These are phyloP conservation scores for Rhodotorula mucilaginosa DNA, from an alignment of 1,284 basidiomycete species.

Conservation along the genomic window DNA sequence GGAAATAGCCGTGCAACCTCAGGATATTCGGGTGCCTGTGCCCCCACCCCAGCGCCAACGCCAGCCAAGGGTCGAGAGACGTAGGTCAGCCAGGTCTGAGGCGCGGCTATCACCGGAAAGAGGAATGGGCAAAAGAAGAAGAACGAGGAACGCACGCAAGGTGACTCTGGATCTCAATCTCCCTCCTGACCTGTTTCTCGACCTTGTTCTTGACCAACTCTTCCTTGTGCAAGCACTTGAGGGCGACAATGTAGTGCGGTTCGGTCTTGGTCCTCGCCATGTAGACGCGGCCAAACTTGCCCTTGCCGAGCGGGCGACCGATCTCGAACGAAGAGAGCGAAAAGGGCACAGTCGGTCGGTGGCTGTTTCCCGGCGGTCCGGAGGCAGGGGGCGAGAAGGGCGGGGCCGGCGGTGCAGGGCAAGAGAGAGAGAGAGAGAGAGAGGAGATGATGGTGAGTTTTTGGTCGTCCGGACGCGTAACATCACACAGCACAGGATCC, in stretches of 20 bases:
- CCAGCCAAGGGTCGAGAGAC: too few species aligned
- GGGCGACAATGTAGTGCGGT: slow-evolving; percentile 88
- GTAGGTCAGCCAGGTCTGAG: background rate
- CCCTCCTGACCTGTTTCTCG: slow-evolving; percentile 90
- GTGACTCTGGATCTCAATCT: slow-evolving; percentile 99
- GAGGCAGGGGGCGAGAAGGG: background rate
- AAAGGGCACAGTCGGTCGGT: slow-evolving; percentile 58
- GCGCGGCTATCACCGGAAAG: background rate
- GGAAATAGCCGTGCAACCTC: slow-evolving; percentile 93
- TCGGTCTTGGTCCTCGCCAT: slow-evolving; percentile 89
- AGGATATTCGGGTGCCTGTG: slow-evolving; percentile 86
- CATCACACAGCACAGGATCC: too few species aligned
- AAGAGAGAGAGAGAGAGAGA: too few species aligned
- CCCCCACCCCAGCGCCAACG: too few species aligned
- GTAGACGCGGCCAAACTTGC: slow-evolving; percentile 98
- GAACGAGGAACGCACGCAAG: slow-evolving; percentile 55
- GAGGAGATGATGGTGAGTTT: background rate
- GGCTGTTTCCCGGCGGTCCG: background rate
- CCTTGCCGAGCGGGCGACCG: slow-evolving; percentile 92
- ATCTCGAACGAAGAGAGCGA: slow-evolving; percentile 85
- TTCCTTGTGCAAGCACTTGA: slow-evolving; percentile 96
- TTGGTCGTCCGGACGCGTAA: background rate
- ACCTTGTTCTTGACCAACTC: slow-evolving; percentile 84
- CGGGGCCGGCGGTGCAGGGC: background rate
- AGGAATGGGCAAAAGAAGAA: background rate